A percentile compares a stretch with the other conserved stretches of the same genome.
phyloP scores from a whole-genome alignment of 257 asterid genomes.

The Solanum lignicaule region DNA sequence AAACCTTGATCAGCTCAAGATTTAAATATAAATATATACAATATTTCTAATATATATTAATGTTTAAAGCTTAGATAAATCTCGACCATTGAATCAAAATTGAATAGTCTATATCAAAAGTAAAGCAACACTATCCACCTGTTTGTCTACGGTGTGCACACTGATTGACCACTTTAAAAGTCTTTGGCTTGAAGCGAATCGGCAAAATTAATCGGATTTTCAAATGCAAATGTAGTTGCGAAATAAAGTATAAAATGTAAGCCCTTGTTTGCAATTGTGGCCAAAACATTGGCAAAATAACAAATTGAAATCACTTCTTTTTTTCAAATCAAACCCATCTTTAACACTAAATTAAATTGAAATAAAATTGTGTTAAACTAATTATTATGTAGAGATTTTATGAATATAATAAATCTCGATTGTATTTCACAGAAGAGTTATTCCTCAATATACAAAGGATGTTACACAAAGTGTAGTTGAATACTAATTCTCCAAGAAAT shows the following conservation, averaged over 20 bases:
- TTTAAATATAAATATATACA: too few species aligned
- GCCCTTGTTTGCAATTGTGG: not conserved
- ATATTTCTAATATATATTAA: not conserved
- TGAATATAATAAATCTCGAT: not conserved
- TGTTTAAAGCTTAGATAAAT: too few species aligned
- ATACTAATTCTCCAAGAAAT: not conserved
- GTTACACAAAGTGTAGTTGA: not conserved
- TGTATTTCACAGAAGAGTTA: not conserved
- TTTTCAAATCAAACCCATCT: not conserved
- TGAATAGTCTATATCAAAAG: not conserved
- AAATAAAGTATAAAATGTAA: not conserved
- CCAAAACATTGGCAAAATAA: not conserved
- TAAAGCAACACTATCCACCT: not conserved
- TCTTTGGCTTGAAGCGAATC: not conserved
- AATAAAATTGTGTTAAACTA: not conserved
- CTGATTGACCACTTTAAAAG: not conserved
- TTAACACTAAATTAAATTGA: not conserved
- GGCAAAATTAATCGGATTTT: not conserved
- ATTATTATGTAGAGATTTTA: not conserved
- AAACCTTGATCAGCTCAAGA: not conserved
- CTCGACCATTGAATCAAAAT: not conserved
- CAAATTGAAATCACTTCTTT: not conserved
- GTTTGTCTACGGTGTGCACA: not conserved
- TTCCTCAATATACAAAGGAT: not conserved
- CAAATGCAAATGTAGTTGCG: not conserved